phyloP scores from a whole-genome alignment of 495 filamentous ascomycete genomes.

The Aspergillus bertholletiae region DNA sequence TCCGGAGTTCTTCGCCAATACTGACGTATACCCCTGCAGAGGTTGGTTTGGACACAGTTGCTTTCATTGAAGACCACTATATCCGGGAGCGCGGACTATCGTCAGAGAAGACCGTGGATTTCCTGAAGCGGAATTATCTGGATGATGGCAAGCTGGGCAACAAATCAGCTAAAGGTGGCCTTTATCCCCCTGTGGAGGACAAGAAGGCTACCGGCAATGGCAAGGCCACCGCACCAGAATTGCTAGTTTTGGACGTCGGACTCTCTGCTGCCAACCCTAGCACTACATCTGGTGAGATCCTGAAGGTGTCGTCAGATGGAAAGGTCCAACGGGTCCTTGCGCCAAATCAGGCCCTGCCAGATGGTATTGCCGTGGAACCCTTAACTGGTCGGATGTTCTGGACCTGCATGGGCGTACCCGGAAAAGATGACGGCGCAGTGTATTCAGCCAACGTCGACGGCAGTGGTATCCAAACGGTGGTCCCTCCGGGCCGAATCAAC shows the following conservation, averaged over 20 bases:
- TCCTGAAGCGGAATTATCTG: slow-evolving; percentile 37
- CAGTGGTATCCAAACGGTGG: slow-evolving; percentile 27
- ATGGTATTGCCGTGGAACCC: slow-evolving; percentile 40
- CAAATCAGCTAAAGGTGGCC: slow-evolving; percentile 24
- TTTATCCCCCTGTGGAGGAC: slow-evolving; percentile 17
- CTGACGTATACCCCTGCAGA: slow-evolving; percentile 10
- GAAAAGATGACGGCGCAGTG: slow-evolving; percentile 39
- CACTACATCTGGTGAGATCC: slow-evolving; percentile 18
- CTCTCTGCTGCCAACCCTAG: slow-evolving; percentile 16
- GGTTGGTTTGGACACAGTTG: slow-evolving; percentile 52
- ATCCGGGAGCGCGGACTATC: slow-evolving; percentile 42
- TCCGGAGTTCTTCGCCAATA: neutral
- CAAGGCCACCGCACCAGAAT: neutral
- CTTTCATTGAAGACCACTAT: slow-evolving; percentile 39
- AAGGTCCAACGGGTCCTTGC: slow-evolving; percentile 16
- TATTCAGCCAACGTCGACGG: slow-evolving; percentile 38
- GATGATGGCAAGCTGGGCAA: slow-evolving; percentile 31
- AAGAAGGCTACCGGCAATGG: neutral
- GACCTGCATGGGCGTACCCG: slow-evolving; percentile 47
- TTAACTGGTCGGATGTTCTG: slow-evolving; percentile 41
- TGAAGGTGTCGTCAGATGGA: slow-evolving; percentile 18
- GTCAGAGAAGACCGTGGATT: slow-evolving; percentile 32
- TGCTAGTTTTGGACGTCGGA: slow-evolving; percentile 27
- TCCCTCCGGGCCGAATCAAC: slow-evolving; percentile 35
- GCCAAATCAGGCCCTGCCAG: slow-evolving; percentile 34